Evolutionary conservation across 2,329 filamentous ascomycete genomes (phyloP).

Genomic region (Didymella exigua): DNA sequence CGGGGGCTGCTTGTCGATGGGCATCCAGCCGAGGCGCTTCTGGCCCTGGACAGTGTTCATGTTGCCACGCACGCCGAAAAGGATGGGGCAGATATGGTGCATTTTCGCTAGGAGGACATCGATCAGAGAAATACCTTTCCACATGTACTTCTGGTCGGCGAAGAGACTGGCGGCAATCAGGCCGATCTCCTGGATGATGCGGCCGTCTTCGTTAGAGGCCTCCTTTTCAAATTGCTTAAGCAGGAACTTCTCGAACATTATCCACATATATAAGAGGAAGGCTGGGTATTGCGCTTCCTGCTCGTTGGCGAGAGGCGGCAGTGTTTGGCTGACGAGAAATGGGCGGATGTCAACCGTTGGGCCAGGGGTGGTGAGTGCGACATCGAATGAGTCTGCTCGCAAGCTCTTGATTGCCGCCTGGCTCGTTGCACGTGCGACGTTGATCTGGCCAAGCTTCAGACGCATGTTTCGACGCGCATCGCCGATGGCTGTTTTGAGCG

Average conservation of each 20-base stretch:
- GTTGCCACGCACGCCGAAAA: conserved; percentile 81
- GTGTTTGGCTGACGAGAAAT: conserved; percentile 43
- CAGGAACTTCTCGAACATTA: conserved; percentile 74
- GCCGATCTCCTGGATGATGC: conserved; percentile 75
- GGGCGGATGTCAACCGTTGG: conserved; percentile 45
- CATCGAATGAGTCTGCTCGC: conserved; percentile 37
- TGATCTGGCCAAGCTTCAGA: conserved; percentile 44
- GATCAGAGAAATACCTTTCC: conserved; percentile 71
- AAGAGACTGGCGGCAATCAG: conserved; percentile 77
- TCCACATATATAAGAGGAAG: conserved; percentile 71
- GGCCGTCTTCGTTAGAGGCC: conserved; percentile 45
- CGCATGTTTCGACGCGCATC: conserved; percentile 42
- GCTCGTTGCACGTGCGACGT: conserved; percentile 34
- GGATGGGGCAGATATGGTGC: conserved; percentile 76
- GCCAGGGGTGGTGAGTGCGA: conserved; percentile 30
- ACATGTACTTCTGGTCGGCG: conserved; percentile 69
- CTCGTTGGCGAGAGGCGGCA: conserved; percentile 35
- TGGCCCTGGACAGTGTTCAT: conserved; percentile 65
- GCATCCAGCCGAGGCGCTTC: conserved; percentile 40
- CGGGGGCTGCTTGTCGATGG: conserved; percentile 32
- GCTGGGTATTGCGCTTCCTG: conserved; percentile 51
- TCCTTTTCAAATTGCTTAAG: conserved; percentile 64
- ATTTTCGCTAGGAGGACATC: conserved; percentile 90
- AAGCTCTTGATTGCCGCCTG: conserved; percentile 35
- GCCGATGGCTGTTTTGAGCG: conserved; percentile 38